phyloP scores from a whole-genome alignment of 2,329 filamentous ascomycete genomes.

The Tolypocladium capitatum region DNA sequence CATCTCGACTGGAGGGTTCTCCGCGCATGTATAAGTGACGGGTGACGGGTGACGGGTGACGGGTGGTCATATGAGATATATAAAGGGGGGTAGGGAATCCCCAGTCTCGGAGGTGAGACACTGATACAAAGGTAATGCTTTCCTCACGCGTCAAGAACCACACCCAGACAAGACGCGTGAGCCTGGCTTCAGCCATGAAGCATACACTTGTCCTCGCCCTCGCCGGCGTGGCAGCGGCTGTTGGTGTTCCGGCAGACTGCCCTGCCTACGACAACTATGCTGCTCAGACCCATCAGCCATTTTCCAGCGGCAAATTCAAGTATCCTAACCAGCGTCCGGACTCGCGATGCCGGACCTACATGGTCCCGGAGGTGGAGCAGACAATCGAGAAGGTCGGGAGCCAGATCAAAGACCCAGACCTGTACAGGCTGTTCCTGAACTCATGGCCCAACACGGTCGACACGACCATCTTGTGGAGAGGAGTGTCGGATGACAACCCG shows the following conservation, averaged over 20 bases:
- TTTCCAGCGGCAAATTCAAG: slow-evolving; percentile 60
- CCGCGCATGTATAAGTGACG: background rate
- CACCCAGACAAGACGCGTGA: background rate
- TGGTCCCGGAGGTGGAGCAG: slow-evolving; percentile 61
- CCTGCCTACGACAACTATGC: slow-evolving; percentile 23
- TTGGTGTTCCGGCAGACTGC: slow-evolving; percentile 14
- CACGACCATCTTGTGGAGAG: slow-evolving; percentile 58
- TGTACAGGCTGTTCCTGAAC: slow-evolving; percentile 59
- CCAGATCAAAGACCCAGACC: slow-evolving; percentile 62
- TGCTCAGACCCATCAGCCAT: slow-evolving; percentile 45
- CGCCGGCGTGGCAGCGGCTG: slow-evolving; percentile 14
- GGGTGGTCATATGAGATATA: background rate
- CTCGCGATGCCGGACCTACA: slow-evolving; percentile 67
- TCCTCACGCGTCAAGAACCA: background rate
- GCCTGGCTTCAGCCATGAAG: background rate
- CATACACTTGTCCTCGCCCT: slow-evolving; percentile 13
- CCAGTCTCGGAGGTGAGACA: background rate
- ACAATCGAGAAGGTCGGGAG: slow-evolving; percentile 55
- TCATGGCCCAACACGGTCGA: slow-evolving; percentile 64
- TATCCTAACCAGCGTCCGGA: slow-evolving; percentile 72
- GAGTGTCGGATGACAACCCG: slow-evolving; percentile 39
- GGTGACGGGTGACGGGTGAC: too few species aligned
- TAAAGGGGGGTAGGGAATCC: background rate
- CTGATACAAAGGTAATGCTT: too few species aligned
- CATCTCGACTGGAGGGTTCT: background rate